phyloP scores from a whole-genome alignment of 139 green algal genomes.

The Chlorella sp. region DNA sequence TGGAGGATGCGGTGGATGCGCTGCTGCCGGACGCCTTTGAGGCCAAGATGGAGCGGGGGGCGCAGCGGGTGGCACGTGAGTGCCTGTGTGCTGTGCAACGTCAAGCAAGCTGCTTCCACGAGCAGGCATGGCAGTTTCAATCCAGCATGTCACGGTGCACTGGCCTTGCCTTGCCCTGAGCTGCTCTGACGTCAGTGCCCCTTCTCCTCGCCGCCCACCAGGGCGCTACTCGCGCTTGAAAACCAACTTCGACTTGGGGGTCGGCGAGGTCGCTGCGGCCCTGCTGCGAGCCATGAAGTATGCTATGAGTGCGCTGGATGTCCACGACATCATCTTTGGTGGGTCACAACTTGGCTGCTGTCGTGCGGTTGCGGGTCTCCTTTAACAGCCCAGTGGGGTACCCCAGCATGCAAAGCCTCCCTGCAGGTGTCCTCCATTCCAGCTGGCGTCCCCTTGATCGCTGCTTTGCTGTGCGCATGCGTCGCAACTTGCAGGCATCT shows the following conservation, averaged over 20 bases:
- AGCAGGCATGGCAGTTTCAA: not conserved
- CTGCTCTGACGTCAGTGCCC: too few relatives aligned
- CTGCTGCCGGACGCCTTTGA: not conserved
- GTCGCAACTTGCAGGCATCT: not conserved
- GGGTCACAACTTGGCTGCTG: too few relatives aligned
- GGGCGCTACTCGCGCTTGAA: not conserved
- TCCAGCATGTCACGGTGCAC: too few relatives aligned
- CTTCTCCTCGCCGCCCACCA: not conserved
- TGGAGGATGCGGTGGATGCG: not conserved
- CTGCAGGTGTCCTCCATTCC: too few relatives aligned
- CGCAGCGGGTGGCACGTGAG: not conserved
- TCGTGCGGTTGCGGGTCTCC: too few relatives aligned
- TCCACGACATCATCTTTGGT: not conserved
- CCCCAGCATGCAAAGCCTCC: too few relatives aligned
- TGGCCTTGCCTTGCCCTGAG: not conserved
- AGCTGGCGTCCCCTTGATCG: too few relatives aligned
- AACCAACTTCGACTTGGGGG: not conserved
- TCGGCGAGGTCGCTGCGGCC: not conserved
- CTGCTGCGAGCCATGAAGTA: not conserved
- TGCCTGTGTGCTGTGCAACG: not conserved
- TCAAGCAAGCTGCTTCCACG: too few relatives aligned
- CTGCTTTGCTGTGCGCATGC: too few relatives aligned
- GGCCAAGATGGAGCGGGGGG: not conserved
- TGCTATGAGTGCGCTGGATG: not conserved
- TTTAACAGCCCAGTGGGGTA: too few relatives aligned